Evolutionary conservation across 2,329 filamentous ascomycete species (phyloP).

Genomic region (Penicillium corylophilum): DNA sequence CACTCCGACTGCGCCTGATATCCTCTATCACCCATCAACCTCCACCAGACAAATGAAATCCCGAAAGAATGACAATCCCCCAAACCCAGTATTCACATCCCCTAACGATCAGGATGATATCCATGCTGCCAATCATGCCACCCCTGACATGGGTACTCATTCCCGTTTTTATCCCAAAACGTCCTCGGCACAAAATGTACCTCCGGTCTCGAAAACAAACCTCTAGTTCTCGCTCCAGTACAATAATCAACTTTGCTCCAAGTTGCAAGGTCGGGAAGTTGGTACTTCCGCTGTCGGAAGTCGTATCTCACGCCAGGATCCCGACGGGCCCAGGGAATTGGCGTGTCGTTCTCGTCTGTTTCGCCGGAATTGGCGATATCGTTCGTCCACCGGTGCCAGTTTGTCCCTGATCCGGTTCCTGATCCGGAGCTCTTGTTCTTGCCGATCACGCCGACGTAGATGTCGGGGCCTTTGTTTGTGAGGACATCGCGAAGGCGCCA

Average conservation of each 20-base stretch:
- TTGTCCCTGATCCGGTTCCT: background rate
- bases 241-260: constrained; percentile 35
- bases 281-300: constrained; percentile 33
- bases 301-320: constrained; percentile 28
- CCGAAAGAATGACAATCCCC: background rate
- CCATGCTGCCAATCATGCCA: constrained; percentile 28
- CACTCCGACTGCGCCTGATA: constrained; percentile 32
- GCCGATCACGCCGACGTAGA: constrained; percentile 37
- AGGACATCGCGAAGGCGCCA: constrained; percentile 40
- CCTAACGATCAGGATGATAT: constrained; percentile 7
- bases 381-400: constrained; percentile 17
- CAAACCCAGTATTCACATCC: background rate
- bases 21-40: background rate
- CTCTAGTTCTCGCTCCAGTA: constrained; percentile 9
- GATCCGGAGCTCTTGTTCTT: constrained; percentile 2
- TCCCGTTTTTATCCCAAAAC: constrained; percentile 27
- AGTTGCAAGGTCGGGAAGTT: constrained; percentile 25
- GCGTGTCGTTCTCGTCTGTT: constrained; percentile 1
- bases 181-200: constrained; percentile 24
- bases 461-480: constrained; percentile 42
- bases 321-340: constrained; percentile 23
- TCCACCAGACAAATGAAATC: background rate
- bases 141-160: constrained; percentile 17
- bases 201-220: constrained; percentile 6
- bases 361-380: background rate